Conservation (phyloP, 192 early-diverging fungal genomes). For the Anaeromyces robustus region DNA sequence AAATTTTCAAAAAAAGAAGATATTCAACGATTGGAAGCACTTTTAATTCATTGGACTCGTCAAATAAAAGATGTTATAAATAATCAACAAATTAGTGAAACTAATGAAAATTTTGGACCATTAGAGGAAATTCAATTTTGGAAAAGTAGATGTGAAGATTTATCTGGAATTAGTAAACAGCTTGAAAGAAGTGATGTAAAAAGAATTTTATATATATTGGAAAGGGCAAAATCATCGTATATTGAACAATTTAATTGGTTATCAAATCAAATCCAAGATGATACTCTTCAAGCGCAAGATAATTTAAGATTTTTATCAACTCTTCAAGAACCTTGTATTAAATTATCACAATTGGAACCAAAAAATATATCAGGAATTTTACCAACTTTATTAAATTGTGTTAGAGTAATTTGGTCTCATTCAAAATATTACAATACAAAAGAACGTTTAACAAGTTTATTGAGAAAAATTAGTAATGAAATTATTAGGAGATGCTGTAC, state of each 20-base stretch:
- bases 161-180: conserved; percentile 44
- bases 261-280: conserved; percentile 44
- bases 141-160: conserved; percentile 37
- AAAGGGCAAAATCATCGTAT: conserved; percentile 38
- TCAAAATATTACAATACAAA: conserved; percentile 44
- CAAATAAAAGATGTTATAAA: conserved; percentile 54
- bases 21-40: conserved; percentile 35
- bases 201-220: conserved; percentile 28
- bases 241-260: conserved; percentile 41
- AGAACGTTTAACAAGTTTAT: conserved; percentile 35
- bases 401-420: conserved; percentile 47
- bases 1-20: conserved; percentile 32
- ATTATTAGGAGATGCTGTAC: conserved; percentile 42
- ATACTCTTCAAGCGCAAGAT: conserved; percentile 40
- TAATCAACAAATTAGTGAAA: conserved; percentile 30
- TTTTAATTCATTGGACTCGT: conserved; percentile 44
- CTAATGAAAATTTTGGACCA: conserved; percentile 37
- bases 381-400: conserved; percentile 30
- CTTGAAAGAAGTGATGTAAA: conserved; percentile 33
- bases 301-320: conserved; percentile 48
- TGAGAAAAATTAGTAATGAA: conserved; percentile 46
- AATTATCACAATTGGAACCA: conserved; percentile 29
- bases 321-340: conserved; percentile 27
- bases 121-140: conserved; percentile 50
- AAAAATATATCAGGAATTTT: conserved; percentile 27